phyloP scores from a whole-genome alignment of 139 green algal species.

The Edaphochlamys debaryana region DNA sequence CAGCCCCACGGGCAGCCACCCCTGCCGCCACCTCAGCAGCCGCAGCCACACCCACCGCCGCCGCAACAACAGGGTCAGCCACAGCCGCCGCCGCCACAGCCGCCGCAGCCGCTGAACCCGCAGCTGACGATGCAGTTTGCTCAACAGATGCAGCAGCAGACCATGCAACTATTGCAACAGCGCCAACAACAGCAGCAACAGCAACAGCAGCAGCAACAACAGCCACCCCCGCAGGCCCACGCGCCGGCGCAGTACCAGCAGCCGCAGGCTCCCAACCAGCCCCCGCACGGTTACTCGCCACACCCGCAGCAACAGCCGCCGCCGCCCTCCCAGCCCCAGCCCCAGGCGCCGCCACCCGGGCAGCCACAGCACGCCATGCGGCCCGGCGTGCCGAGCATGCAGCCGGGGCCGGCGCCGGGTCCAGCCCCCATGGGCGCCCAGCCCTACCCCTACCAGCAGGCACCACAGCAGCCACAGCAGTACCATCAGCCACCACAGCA shows the following conservation, averaged over 20 bases:
- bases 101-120: neutral
- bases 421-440: too few species aligned
- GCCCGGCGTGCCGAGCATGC: too few species aligned
- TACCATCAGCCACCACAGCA: neutral
- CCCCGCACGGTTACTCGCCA: too few species aligned
- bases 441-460: neutral
- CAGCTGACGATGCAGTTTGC: neutral
- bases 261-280: neutral
- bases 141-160: neutral
- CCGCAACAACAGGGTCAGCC: neutral
- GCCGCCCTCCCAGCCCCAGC: too few species aligned
- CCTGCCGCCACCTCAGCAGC: neutral
- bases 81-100: neutral
- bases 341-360: too few species aligned
- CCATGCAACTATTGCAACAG: neutral
- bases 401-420: too few species aligned
- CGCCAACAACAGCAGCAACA: neutral
- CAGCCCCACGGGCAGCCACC: neutral
- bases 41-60: neutral
- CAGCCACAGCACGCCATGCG: too few species aligned
- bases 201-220: neutral
- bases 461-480: neutral
- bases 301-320: too few species aligned
- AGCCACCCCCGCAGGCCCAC: too few species aligned
- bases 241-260: neutral